Percentiles rank a stretch among this genome's conserved stretches.
Conservation (phyloP, 495 filamentous ascomycete genomes). For the Talaromyces nanjingensis region DNA sequence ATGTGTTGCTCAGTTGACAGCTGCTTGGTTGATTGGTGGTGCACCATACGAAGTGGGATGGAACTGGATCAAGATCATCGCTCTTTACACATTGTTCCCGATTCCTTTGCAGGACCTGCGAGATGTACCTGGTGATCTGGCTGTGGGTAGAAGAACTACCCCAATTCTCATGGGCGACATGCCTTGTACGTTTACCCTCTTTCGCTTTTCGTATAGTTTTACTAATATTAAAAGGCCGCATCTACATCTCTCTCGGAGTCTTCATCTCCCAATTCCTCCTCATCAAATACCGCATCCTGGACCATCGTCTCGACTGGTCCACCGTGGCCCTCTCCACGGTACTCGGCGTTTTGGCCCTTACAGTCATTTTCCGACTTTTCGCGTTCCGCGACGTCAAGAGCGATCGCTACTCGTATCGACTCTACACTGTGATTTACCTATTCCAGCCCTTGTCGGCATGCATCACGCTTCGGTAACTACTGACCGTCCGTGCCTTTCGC, state of each 20-base stretch:
- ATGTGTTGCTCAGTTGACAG: slow-evolving; percentile 4
- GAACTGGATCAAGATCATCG: slow-evolving; percentile 10
- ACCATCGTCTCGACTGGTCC: slow-evolving; percentile 6
- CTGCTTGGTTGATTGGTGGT: slow-evolving; percentile 8
- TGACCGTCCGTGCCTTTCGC: background rate
- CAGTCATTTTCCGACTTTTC: slow-evolving; percentile 5
- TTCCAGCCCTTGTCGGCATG: slow-evolving; percentile 9
- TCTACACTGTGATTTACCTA: slow-evolving; percentile 9
- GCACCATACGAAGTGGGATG: slow-evolving; percentile 8
- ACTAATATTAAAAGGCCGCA: background rate
- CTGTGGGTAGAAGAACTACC: slow-evolving; percentile 6
- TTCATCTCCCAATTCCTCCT: slow-evolving; percentile 5
- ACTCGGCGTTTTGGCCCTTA: background rate
- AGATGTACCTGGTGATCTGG: slow-evolving; percentile 6
- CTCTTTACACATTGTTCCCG: slow-evolving; percentile 1
- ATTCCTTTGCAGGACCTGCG: slow-evolving; percentile 8
- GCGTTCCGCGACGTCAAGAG: slow-evolving; percentile 9
- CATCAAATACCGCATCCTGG: slow-evolving; percentile 6
- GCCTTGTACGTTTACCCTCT: background rate
- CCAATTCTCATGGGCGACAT: slow-evolving; percentile 8
- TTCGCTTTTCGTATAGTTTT: background rate
- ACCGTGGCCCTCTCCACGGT: slow-evolving; percentile 2
- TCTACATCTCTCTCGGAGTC: slow-evolving; percentile 8
- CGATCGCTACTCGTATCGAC: slow-evolving; percentile 4
- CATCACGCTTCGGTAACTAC: slow-evolving; percentile 4